Evolutionary conservation across 106 monocot species (phyloP).

Genomic region (Platanthera zijinensis): DNA sequence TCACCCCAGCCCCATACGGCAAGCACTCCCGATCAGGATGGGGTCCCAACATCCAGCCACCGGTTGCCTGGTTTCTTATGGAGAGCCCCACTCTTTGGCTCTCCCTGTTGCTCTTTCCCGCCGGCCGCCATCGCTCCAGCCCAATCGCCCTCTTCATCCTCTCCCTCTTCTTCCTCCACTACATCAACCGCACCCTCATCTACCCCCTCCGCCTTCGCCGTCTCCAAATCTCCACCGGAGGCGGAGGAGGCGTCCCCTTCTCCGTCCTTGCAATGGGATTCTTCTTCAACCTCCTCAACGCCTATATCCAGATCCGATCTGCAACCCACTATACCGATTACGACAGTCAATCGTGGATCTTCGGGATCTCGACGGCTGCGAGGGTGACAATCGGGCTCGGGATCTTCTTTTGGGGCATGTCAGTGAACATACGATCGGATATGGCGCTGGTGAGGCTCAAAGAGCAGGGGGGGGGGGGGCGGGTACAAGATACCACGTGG

Average conservation of each 20-base stretch:
- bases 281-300: conserved; percentile 69
- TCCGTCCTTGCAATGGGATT: conserved; percentile 57
- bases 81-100: conserved; percentile 71
- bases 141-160: conserved; percentile 34
- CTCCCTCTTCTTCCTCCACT: conserved; percentile 46
- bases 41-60: conserved; percentile 45
- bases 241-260: conserved; percentile 12
- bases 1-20: conserved; percentile 69
- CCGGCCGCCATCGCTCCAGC: conserved; percentile 24
- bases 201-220: conserved; percentile 42
- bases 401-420: conserved; percentile 74
- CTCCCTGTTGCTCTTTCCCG: conserved; percentile 32
- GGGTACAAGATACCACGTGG: conserved; percentile 69
- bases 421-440: conserved; percentile 63
- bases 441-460: conserved; percentile 49
- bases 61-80: conserved; percentile 75
- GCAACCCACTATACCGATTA: conserved; percentile 28
- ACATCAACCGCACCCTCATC: conserved; percentile 42
- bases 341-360: not conserved
- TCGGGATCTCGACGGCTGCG: conserved; percentile 5
- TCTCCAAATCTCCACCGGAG: not conserved
- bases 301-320: conserved; percentile 66
- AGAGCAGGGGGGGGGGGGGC: conserved; percentile 29
- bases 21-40: conserved; percentile 48
- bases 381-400: conserved; percentile 33